Base-by-base conservation (phyloP, 1,139 yeast species). In the Waltiozyma solani region DNA sequence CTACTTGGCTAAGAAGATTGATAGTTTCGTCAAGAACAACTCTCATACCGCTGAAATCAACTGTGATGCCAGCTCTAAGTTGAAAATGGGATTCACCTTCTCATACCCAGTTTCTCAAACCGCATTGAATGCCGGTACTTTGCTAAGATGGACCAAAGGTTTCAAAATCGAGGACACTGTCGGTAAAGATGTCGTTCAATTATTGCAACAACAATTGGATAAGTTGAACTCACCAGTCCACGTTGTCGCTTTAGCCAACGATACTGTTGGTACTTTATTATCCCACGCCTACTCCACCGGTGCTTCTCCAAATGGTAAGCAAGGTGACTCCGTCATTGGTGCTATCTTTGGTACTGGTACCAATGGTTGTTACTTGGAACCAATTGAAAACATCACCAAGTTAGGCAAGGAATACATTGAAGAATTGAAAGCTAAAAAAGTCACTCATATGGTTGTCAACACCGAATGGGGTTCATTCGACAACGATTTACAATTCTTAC, bases 401-500 rank as follows among this genome's bases (percentile, higher is more conserved):
- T 67, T 87, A 44, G 68, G 70, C 23, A 59, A 63, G 0, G 62
- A 62, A 11, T 57, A 63, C 11, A 50, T 65, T 6, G 68, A 67
- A 19, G 62, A 66, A 32, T 55, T 71, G 37, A 64, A 64, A 38
- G 51, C 60, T 22, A 57, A 62, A 36, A 76, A 73, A 24, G 72
- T 73, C 44, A 65, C 67, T 3, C 79, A 84, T 44, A 89, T 89
- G 96, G 83, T 86, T 42, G 71, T 89, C 54, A 89, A 89, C 64
- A 87, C 96, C 33, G 97, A 89, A 63, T 89, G 97, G 96, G 97
- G 97, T 44, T 84, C 95, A 34, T 89, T 87, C 56, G 97, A 89
- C 60, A 87, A 87, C 54, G 76, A 74, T 22, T 67, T 86, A 41
- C 64, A 74, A 48, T 66, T 76, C 34, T 67, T 87, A 49, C 96